phyloP scores from a whole-genome alignment of 768 basidiomycete species.

The Cytidiella melzeri region DNA sequence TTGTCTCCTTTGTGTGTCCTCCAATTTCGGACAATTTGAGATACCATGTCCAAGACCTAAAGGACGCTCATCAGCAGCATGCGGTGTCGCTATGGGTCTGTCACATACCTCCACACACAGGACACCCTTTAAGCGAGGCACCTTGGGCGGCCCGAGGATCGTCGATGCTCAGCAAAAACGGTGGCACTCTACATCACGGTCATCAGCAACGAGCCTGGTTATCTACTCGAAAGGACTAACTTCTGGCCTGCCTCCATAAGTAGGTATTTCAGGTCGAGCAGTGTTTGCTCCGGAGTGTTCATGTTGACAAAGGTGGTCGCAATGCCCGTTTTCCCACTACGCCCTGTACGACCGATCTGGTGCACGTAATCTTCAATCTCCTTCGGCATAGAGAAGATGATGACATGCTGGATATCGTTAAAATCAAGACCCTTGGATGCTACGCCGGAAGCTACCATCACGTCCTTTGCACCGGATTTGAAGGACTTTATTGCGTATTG shows the following conservation, averaged over 20 bases:
- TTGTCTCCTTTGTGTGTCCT: slow-evolving; percentile 85
- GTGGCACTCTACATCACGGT: slow-evolving; percentile 83
- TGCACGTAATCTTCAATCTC: slow-evolving; percentile 99
- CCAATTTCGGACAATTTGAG: slow-evolving; percentile 93
- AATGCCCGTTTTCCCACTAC: slow-evolving; percentile 97
- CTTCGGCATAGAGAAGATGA: slow-evolving; percentile 99
- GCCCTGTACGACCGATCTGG: slow-evolving; percentile 96
- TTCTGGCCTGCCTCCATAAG: slow-evolving; percentile 97
- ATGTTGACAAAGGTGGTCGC: slow-evolving; percentile 99
- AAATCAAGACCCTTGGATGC: slow-evolving; percentile 99
- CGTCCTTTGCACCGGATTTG: slow-evolving; percentile 95
- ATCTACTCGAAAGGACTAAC: slow-evolving; percentile 42
- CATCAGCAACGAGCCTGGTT: slow-evolving; percentile 11
- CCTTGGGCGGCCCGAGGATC: slow-evolving; percentile 83
- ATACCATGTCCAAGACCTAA: slow-evolving; percentile 90
- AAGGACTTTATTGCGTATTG: slow-evolving; percentile 99
- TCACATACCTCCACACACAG: slow-evolving; percentile 84
- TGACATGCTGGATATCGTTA: slow-evolving; percentile 97
- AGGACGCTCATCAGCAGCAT: neutral
- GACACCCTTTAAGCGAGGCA: slow-evolving; percentile 78
- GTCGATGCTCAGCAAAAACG: slow-evolving; percentile 84
- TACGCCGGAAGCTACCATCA: slow-evolving; percentile 98
- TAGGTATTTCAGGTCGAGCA: slow-evolving; percentile 94
- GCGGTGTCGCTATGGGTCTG: no score
- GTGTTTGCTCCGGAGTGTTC: slow-evolving; percentile 93